Percentiles rank a stretch among this genome's conserved stretches.
Conservation (phyloP, 345 rosid genomes). For the Pugionium cornutum region DNA sequence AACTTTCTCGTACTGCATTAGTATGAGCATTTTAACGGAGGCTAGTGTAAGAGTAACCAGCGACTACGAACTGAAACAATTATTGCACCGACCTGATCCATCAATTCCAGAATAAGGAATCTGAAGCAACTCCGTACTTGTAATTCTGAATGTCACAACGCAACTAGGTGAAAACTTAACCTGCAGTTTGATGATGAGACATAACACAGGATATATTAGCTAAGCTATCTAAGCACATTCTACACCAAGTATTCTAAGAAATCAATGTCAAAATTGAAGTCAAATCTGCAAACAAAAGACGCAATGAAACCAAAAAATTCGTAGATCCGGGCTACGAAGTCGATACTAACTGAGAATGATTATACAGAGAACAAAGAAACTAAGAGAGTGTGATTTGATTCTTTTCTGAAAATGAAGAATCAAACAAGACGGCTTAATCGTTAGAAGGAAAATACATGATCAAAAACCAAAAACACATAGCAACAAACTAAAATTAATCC, state of each 20-base stretch:
- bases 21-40: constrained; percentile 8
- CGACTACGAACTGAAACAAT: constrained; percentile 10
- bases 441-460: not conserved
- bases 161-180: constrained; percentile 11
- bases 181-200: constrained; percentile 16
- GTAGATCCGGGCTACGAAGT: constrained; percentile 29
- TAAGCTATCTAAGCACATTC: constrained; percentile 7
- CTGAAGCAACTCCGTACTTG: constrained; percentile 15
- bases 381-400: not conserved
- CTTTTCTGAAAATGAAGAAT: constrained; percentile 12
- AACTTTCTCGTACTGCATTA: constrained; percentile 87
- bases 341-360: constrained; percentile 4
- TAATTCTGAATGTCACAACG: no score
- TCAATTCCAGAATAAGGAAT: constrained; percentile 30
- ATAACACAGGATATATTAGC: constrained; percentile 10
- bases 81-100: constrained; percentile 59
- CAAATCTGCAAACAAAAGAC: not conserved
- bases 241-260: not conserved
- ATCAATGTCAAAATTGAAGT: constrained; percentile 1
- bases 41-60: not conserved
- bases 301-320: not conserved
- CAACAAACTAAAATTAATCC: not conserved
- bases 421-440: not conserved
- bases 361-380: not conserved
- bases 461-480: constrained; percentile 6